Evolutionary conservation across 2,329 filamentous ascomycete species (phyloP), one percentile per base, ranked within the genome.

Genomic region (Basipetospora chlamydospora): DNA sequence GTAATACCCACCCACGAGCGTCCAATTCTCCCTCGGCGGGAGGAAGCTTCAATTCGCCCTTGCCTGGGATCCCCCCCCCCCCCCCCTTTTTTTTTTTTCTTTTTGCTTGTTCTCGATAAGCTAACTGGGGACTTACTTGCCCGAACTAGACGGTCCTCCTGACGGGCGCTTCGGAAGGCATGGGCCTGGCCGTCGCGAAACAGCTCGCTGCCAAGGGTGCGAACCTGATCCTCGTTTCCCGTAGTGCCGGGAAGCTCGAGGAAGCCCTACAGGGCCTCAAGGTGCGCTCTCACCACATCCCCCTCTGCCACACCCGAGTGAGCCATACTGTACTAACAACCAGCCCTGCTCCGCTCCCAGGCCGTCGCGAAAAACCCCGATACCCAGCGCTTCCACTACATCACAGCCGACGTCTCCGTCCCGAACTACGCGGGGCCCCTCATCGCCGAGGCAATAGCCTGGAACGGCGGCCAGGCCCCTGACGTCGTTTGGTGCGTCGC

Each of bases 401-500:
- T 96, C 53, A 73, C 77, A 44, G 86, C 85, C 44, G 88, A 98
- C 56, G 74, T 95, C 23, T 77, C 79, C 11, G 61, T 70, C 38
- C 63, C 76, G 35, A 64, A 72, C 40, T 87, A 87, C 50, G 83
- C 83, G 35, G 62, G 64, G 3, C 64, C 73, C 28, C 64, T 94
- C 26, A 60, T 96, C 36, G 62, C 66, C 26, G 76, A 92, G 54
- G 78, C 78, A 32, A 80, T 72, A 2, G 57, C 64, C 16, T 94
- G 86, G 86, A 95, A 95, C 60, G 61, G 76, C 44, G 76, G 72
- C 38, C 55, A 62, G 17, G 56, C 77, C 20, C 83, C 84, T 0
- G 88, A 96, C 52, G 68, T 95, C 39, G 81, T 96, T 23, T 96
- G 90, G 86, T 87, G 84, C 53, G 71, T 86, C 35, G 88, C 88